Base-by-base conservation (phyloP, 352 stramenopile genomes). In the Globisporangium barbulae region DNA sequence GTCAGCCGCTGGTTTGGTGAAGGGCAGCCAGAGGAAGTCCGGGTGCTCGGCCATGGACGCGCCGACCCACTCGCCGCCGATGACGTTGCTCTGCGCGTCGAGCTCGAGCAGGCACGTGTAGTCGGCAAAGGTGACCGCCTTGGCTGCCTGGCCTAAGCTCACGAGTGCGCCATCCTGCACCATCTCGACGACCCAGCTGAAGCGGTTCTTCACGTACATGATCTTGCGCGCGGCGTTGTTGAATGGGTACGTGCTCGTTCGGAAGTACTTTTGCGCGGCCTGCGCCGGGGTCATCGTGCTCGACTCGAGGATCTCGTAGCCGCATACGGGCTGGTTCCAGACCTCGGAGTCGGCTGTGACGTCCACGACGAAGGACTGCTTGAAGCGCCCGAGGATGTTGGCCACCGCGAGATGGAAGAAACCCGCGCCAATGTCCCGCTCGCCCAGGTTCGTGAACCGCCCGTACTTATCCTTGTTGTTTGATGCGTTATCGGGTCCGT, bases 41-140 rank as follows among this genome's bases (percentile, higher is more conserved):
- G 49, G 49, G 17, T 55, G 49, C 25, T 35, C 49, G 25, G 4
- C 69, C 17, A 75, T 71, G 13, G 79, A 87, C 5, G 56, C 69
- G n/a, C 54, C 62, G 19, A 90, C 31, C 81, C 81, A 90, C 61
- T 90, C 81, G 3, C 81, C 81, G 57, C 81, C 81, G 15, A 89
- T 71, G 67, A 90, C 84, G 60, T 86, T 72, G 50, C 78, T 73
- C 4, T 69, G 64, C 17, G 67, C 70, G 59, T 91, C 73, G 30
- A 81, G 76, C 66, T 91, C 82, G 13, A 90, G 70, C 13, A 86
- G 30, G 63, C 87, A 89, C 54, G 85, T 65, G 69, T 89, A 89
- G 61, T 86, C 74, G 35, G 68, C 76, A 42, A 41, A 68, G 13
- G 66, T 74, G 10, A 73, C 83, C 60, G 72, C 82, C 57, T 72